Evolutionary conservation across 2,329 filamentous ascomycete species (phyloP), one percentile per base, ranked within the genome.

Genomic region (Calonectria henricotiae): DNA sequence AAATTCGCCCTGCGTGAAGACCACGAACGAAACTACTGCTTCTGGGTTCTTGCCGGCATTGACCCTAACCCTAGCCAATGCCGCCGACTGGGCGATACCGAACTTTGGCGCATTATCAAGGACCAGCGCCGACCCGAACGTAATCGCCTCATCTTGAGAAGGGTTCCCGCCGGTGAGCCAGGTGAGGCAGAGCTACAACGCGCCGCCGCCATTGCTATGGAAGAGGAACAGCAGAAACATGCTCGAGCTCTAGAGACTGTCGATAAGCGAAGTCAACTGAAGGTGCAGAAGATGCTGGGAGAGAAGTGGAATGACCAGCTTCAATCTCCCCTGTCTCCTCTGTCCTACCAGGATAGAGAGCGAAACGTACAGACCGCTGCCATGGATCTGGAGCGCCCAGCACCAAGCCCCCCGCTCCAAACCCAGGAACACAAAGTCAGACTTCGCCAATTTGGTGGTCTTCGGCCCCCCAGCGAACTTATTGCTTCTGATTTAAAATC

Each of bases 401-500:
- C 85, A 2, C 85, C 88, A 5, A 82, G 82, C 61, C 86, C 88
- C n/a, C 78, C 83, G 9, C 79, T 81, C 25, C 81, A 85, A 55
- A 84, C 86, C 54, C 82, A 79, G 55, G 81, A 79, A 44, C 84
- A 84, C 69, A 90, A 90, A 78, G 85, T 83, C 35, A 86, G 90
- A 32, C 85, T 95, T 54, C 91, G 93, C 74, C 92, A 93, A 74
- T 98, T 98, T 83, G 96, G 97, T 77, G 96, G 96, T 39, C 91
- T 96, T 73, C 89, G 96, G 76, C 96, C 96, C 20, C 96, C 96
- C 1, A 98, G 96, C 84, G 96, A 99, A 85, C 89, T 99, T 80
- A 99, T 99, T 79, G 96, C 96, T 30, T 97, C 96, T 25, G 96
- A 99, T 80, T 86, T 99, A 70, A 96, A 94, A 1, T 97, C 95